Percentiles rank a stretch among this genome's conserved stretches.
Conservation (phyloP, 306 rosid genomes). For the Astragalus membranaceus region DNA sequence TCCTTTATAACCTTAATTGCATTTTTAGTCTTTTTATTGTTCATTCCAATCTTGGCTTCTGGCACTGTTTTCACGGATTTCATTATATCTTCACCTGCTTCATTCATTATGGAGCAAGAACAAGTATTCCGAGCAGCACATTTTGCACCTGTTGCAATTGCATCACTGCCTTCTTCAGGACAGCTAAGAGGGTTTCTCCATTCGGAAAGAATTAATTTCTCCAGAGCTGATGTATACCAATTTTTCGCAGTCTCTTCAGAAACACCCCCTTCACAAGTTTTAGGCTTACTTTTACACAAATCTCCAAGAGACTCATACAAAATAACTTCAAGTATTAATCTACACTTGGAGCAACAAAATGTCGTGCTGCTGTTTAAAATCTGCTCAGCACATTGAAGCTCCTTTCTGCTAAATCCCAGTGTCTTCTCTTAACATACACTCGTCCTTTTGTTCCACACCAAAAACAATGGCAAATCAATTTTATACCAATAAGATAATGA, state of each 20-base stretch:
- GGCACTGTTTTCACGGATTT: conserved; percentile 28
- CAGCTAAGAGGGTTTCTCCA: conserved; percentile 62
- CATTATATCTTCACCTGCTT: conserved; percentile 11
- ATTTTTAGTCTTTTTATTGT: conserved; percentile 43
- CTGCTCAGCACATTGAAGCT: conserved; percentile 51
- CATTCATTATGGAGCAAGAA: conserved; percentile 29
- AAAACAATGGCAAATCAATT: conserved; percentile 10
- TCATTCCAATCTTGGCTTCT: conserved; percentile 33
- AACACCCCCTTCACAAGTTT: conserved; percentile 19
- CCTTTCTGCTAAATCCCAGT: conserved; percentile 69
- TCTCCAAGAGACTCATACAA: conserved; percentile 70
- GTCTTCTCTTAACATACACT: conserved; percentile 52
- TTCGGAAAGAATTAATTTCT: conserved; percentile 45
- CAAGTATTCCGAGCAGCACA: conserved; percentile 23
- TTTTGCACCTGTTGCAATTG: conserved; percentile 24
- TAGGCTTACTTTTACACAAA: conserved; percentile 47
- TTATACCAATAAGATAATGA: conserved; percentile 5
- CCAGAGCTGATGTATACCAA: conserved; percentile 58
- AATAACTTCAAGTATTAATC: conserved; percentile 56
- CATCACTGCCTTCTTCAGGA: conserved; percentile 34
- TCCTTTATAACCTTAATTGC: conserved; percentile 35
- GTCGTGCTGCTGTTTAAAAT: conserved; percentile 30
- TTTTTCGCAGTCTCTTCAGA: conserved; percentile 43
- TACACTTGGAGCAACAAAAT: conserved; percentile 78
- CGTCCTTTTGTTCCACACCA: conserved; percentile 51